phyloP scores from a whole-genome alignment of 169 alveolate genomes.

The Cardiosporidium cionae region DNA sequence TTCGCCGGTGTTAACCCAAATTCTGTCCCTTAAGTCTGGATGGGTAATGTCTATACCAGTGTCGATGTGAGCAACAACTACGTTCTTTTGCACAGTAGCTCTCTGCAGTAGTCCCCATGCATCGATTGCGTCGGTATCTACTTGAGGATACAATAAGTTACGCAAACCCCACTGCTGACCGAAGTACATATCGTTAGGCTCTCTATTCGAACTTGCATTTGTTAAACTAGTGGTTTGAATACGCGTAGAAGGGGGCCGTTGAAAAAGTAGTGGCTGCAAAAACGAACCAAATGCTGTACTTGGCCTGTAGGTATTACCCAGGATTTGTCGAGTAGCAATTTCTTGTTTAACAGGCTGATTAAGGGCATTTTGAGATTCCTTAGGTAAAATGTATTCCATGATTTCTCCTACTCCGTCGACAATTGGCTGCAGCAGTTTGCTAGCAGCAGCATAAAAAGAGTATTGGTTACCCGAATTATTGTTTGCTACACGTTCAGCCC shows the following conservation, averaged over 20 bases:
- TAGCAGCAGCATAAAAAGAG: too few species aligned
- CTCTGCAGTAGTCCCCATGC: neutral
- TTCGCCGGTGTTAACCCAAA: neutral
- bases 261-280: neutral
- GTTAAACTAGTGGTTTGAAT: neutral
- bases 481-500: too few species aligned
- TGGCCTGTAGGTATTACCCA: neutral
- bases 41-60: neutral
- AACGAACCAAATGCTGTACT: neutral
- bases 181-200: neutral
- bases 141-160: neutral
- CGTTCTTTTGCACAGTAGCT: neutral
- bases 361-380: too few species aligned
- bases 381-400: too few species aligned
- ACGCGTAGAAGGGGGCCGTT: neutral
- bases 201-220: neutral
- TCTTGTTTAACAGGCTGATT: neutral
- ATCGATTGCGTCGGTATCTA: neutral
- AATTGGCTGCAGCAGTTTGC: too few species aligned
- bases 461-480: too few species aligned
- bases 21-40: neutral
- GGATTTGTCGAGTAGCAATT: neutral
- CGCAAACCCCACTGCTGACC: neutral
- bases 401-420: too few species aligned
- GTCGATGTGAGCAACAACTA: conserved; percentile 39